These are phyloP conservation scores for Apodospora peruviana DNA, from an alignment of 495 filamentous ascomycete species.

Conservation along the genomic window DNA sequence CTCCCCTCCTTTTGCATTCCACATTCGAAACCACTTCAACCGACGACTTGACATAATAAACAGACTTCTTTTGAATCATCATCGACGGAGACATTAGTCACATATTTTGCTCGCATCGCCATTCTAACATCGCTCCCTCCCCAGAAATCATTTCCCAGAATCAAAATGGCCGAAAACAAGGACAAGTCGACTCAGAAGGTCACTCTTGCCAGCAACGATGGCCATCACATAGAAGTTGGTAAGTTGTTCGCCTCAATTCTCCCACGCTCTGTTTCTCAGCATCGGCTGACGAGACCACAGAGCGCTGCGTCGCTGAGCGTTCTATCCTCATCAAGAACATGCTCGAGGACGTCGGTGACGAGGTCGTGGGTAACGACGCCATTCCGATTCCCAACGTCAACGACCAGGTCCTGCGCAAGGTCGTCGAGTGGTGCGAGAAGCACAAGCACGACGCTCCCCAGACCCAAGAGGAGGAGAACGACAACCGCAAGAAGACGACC, in stretches of 20 bases:
- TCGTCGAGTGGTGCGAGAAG: constrained; percentile 95
- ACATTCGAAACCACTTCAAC: too few relatives aligned
- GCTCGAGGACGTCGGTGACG: constrained; percentile 83
- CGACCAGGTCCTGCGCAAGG: constrained; percentile 87
- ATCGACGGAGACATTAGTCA: too few relatives aligned
- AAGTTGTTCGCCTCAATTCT: constrained; percentile 6
- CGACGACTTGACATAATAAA: too few relatives aligned
- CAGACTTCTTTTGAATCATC: too few relatives aligned
- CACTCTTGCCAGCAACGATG: constrained; percentile 17
- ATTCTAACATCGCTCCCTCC: not conserved
- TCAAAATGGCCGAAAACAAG: constrained; percentile 13
- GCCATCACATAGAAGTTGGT: constrained; percentile 13
- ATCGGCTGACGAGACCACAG: constrained; percentile 25
- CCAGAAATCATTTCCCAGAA: not conserved
- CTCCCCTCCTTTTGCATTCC: too few relatives aligned
- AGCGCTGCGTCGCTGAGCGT: constrained; percentile 80
- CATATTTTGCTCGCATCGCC: not conserved
- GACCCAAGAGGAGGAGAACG: constrained; percentile 78
- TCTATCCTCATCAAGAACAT: constrained; percentile 96
- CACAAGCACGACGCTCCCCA: constrained; percentile 81
- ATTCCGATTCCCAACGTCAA: constrained; percentile 83
- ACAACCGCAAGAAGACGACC: constrained; percentile 93
- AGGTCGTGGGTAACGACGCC: constrained; percentile 60
- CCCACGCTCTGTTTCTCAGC: not conserved
- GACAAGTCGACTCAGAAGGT: constrained; percentile 10